phyloP scores from a whole-genome alignment of 805 yeast species.

The Metschnikowia lunata region DNA sequence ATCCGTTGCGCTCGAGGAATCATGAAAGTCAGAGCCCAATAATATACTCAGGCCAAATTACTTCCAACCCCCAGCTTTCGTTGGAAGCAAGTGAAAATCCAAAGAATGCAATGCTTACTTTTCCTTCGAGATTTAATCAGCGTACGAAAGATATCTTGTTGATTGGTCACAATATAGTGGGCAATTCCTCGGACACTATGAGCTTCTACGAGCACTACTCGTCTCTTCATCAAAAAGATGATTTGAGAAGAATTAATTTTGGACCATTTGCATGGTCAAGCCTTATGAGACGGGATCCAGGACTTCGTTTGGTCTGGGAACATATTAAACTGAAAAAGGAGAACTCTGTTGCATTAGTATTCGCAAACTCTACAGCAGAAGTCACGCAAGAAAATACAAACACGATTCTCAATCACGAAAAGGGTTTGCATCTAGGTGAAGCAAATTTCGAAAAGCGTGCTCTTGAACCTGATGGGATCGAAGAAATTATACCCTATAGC shows the following conservation, averaged over 20 bases:
- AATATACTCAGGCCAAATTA: background rate
- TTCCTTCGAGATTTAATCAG: conserved; percentile 1
- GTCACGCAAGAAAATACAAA: conserved; percentile 22
- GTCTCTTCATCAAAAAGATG: conserved; percentile 28
- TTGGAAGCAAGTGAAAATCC: background rate
- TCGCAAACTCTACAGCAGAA: conserved; percentile 18
- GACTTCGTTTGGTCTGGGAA: conserved; percentile 32
- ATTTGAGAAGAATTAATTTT: conserved; percentile 26
- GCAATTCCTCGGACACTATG: conserved; percentile 14
- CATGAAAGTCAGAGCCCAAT: background rate
- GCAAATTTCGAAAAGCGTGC: conserved; percentile 27
- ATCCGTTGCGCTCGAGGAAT: background rate
- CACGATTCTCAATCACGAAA: conserved; percentile 15
- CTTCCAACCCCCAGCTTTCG: background rate
- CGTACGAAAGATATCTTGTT: conserved; percentile 8
- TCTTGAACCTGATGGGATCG: conserved; percentile 32
- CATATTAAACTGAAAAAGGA: conserved; percentile 21
- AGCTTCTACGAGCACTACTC: conserved; percentile 23
- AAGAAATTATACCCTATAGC: conserved; percentile 31
- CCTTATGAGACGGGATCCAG: conserved; percentile 32
- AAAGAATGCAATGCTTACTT: too few species aligned
- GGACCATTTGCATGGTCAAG: conserved; percentile 41
- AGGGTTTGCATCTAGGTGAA: conserved; percentile 16
- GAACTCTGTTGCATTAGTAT: conserved; percentile 23
- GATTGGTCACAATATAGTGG: conserved; percentile 11